Evolutionary conservation across 164 flowering plant genomes (phyloP).

Genomic region (Berberis thunbergii): DNA sequence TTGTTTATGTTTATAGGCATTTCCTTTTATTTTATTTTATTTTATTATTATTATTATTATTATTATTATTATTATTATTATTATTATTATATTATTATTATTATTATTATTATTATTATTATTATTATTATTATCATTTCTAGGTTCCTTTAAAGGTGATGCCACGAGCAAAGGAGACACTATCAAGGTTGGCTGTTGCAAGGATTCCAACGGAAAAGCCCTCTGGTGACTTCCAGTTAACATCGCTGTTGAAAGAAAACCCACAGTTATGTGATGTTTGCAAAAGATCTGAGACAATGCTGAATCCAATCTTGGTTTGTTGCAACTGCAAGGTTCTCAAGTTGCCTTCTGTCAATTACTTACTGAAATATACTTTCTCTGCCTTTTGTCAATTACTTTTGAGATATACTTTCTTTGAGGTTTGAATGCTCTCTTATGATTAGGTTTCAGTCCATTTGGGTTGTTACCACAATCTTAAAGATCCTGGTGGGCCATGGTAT

Average conservation of each 20-base stretch:
- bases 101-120: no score
- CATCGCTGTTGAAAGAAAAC: slow-evolving; percentile 40
- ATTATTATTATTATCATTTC: no score
- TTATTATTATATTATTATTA: no score
- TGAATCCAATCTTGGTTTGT: slow-evolving; percentile 71
- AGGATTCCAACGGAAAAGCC: slow-evolving; percentile 41
- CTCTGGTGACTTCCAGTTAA: slow-evolving; percentile 29
- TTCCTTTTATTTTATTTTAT: no score
- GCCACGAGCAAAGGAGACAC: slow-evolving; percentile 62
- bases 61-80: no score
- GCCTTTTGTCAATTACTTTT: background rate
- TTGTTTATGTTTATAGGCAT: no score
- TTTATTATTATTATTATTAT: no score
- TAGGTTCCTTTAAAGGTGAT: slow-evolving; percentile 11
- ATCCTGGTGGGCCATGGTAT: slow-evolving; percentile 73
- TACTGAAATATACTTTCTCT: background rate
- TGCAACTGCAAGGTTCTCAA: slow-evolving; percentile 81
- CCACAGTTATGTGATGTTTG: slow-evolving; percentile 76
- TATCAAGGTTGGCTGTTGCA: slow-evolving; percentile 40
- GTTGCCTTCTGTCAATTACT: no score
- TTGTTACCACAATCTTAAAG: slow-evolving; percentile 70
- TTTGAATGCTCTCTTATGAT: slow-evolving; percentile 4
- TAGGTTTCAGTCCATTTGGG: slow-evolving; percentile 92
- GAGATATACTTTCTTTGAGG: background rate
- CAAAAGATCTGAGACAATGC: slow-evolving; percentile 58